A percentile compares a stretch with the other conserved stretches of the same genome.
These are phyloP conservation scores for Phanerochaete carnosa DNA, from an alignment of 768 basidiomycete genomes.

Conservation along the genomic window DNA sequence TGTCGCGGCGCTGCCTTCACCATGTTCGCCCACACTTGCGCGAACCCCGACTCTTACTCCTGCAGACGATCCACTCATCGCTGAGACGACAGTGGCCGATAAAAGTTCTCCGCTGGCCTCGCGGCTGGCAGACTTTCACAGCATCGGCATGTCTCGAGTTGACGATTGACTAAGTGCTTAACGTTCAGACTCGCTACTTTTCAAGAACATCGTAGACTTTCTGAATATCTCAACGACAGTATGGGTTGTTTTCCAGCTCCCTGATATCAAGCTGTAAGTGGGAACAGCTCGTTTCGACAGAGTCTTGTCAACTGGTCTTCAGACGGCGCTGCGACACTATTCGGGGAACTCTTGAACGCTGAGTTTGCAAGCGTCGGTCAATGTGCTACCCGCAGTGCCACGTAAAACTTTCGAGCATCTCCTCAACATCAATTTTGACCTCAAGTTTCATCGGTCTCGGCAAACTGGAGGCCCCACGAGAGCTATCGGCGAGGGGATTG, in stretches of 20 bases:
- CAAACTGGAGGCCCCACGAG: slow-evolving; percentile 96
- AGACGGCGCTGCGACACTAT: slow-evolving; percentile 93
- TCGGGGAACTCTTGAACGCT: slow-evolving; percentile 90
- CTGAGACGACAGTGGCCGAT: too few species aligned
- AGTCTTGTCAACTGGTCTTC: background rate
- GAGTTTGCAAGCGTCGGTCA: slow-evolving; percentile 97
- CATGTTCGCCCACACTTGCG: too few species aligned
- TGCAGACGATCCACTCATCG: too few species aligned
- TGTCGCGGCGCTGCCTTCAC: too few species aligned
- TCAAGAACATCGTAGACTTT: slow-evolving; percentile 88
- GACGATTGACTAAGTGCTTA: slow-evolving; percentile 60
- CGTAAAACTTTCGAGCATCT: slow-evolving; percentile 94
- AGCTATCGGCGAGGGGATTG: slow-evolving; percentile 96
- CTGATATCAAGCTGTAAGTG: slow-evolving; percentile 86
- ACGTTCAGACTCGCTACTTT: slow-evolving; percentile 96
- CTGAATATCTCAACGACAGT: slow-evolving; percentile 87
- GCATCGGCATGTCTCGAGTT: background rate
- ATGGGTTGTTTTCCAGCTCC: slow-evolving; percentile 91
- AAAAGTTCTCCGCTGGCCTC: too few species aligned
- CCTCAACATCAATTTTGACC: slow-evolving; percentile 81
- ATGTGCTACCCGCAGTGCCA: slow-evolving; percentile 90
- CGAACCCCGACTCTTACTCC: too few species aligned
- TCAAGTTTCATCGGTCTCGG: slow-evolving; percentile 87
- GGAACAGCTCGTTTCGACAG: background rate
- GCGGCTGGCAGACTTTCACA: slow-evolving; percentile 14